phyloP scores from a whole-genome alignment of 202 grass and related monocot genomes.

The Bolboschoenoplectus hybrid region DNA sequence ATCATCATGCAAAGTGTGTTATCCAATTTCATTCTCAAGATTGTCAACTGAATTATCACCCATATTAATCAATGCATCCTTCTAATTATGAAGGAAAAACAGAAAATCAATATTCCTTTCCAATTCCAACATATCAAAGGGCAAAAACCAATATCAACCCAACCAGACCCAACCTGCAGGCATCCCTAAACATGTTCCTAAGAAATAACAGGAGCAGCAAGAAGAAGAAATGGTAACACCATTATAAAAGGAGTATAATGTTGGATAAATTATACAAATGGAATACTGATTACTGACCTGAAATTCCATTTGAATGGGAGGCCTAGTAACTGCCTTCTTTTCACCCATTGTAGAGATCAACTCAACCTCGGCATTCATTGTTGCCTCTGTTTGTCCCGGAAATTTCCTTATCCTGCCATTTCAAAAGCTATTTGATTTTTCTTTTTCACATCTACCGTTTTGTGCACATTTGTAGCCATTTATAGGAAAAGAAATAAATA shows the following conservation, averaged over 20 bases:
- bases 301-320: conserved; percentile 67
- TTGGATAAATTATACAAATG: background rate
- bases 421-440: conserved; percentile 32
- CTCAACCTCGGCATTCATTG: conserved; percentile 60
- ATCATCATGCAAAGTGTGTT: background rate
- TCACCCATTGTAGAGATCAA: conserved; percentile 62
- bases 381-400: conserved; percentile 58
- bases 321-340: conserved; percentile 51
- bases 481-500: background rate
- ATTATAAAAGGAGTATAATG: background rate
- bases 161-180: background rate
- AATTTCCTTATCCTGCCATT: conserved; percentile 59
- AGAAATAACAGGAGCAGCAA: background rate
- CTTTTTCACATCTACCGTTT: background rate
- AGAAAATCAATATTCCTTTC: background rate
- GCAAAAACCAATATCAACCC: background rate
- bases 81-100: conserved; percentile 7
- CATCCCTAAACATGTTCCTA: background rate
- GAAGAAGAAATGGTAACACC: background rate
- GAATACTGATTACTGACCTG: conserved; percentile 45
- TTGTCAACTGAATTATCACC: background rate
- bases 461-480: background rate
- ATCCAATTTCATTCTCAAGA: background rate
- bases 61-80: background rate
- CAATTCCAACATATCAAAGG: background rate